Conservation (phyloP, 2,329 filamentous ascomycete species). For the Ceratocystis huliohia region DNA sequence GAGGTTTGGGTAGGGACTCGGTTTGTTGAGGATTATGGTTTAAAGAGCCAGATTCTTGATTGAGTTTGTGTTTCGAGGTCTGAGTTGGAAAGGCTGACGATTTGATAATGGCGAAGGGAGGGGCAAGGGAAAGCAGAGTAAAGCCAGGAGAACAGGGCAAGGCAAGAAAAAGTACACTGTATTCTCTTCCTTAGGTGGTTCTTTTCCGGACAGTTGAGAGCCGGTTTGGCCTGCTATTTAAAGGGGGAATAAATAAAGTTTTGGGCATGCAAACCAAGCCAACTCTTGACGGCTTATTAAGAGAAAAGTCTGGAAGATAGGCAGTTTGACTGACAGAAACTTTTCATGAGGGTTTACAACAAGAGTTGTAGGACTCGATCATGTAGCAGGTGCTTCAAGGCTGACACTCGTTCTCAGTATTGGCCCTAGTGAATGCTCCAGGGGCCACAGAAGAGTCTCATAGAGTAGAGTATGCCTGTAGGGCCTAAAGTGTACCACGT, state of each 20-base stretch:
- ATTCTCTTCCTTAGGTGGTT: neutral
- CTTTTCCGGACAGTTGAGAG: neutral
- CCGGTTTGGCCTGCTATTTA: neutral
- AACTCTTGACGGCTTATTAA: too few relatives aligned
- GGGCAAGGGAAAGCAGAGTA: neutral
- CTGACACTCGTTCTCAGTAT: slow-evolving; percentile 2
- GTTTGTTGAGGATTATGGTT: neutral
- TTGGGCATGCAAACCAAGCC: neutral
- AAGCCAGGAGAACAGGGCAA: neutral
- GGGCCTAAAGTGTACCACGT: neutral
- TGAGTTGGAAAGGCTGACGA: slow-evolving; percentile 12
- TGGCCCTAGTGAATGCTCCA: neutral
- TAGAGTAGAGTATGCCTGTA: neutral
- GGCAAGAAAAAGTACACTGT: slow-evolving; percentile 7
- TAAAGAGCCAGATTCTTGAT: neutral
- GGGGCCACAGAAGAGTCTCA: neutral
- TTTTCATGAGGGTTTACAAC: neutral
- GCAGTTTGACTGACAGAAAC: neutral
- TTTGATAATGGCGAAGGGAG: slow-evolving; percentile 5
- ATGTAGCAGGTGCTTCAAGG: neutral
- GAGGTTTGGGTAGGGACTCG: neutral
- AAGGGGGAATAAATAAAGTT: neutral
- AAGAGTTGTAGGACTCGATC: neutral
- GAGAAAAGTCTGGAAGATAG: too few relatives aligned
- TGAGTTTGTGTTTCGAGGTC: neutral